These are phyloP conservation scores for Boletus reticulatus DNA, from an alignment of 768 basidiomycete species.

Conservation along the genomic window DNA sequence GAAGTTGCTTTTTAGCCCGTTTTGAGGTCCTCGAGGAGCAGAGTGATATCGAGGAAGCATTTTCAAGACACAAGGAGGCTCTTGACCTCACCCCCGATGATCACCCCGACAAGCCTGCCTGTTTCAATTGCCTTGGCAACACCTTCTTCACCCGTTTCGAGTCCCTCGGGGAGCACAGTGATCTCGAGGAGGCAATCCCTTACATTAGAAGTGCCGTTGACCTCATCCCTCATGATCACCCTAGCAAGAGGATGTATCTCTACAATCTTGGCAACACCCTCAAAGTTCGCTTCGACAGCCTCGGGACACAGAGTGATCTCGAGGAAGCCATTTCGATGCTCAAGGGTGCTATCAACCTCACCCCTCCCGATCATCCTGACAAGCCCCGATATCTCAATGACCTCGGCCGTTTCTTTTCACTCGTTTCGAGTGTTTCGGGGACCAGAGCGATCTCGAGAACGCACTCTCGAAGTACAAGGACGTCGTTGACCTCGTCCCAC, in stretches of 20 bases:
- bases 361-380: not conserved
- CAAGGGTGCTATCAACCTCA: not conserved
- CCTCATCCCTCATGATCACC: not conserved
- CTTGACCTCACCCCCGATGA: not conserved
- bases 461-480: too few species aligned
- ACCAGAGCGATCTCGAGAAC: too few species aligned
- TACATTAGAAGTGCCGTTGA: not conserved
- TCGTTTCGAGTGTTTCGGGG: too few species aligned
- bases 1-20: not conserved
- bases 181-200: slow-evolving; percentile 1
- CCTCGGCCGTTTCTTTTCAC: not conserved
- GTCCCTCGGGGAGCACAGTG: not conserved
- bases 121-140: not conserved
- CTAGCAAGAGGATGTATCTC: not conserved
- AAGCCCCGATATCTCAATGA: not conserved
- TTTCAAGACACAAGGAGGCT: not conserved
- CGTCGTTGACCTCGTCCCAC: too few species aligned
- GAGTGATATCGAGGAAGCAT: not conserved
- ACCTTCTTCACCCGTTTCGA: not conserved
- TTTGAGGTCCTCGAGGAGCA: not conserved
- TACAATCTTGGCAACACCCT: not conserved
- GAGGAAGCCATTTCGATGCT: not conserved
- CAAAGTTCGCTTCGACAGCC: not conserved
- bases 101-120: not conserved
- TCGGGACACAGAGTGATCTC: not conserved